Conservation (phyloP, 768 basidiomycete genomes). For the Fomitopsis serialis region DNA sequence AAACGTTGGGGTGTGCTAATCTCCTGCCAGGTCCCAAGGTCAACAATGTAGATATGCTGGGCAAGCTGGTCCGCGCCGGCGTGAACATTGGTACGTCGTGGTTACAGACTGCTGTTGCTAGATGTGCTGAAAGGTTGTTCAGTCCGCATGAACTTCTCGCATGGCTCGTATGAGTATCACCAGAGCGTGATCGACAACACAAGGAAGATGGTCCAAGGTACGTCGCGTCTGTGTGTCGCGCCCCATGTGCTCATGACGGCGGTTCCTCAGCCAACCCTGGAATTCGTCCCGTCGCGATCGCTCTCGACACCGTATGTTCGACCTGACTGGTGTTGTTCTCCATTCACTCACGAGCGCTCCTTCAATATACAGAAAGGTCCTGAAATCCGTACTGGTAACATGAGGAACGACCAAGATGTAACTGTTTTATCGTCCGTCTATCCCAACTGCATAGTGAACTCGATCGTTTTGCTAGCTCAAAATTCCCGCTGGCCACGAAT, state of each 20-base stretch:
- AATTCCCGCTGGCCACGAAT: slow-evolving; percentile 89
- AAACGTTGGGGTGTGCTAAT: not conserved
- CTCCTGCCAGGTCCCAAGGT: slow-evolving; percentile 78
- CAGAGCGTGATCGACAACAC: slow-evolving; percentile 99
- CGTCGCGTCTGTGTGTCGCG: slow-evolving; percentile 17
- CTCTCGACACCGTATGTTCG: slow-evolving; percentile 78
- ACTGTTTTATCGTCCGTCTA: slow-evolving; percentile 25
- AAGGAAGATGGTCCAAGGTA: slow-evolving; percentile 76
- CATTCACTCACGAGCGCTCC: not conserved
- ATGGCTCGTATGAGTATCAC: slow-evolving; percentile 98
- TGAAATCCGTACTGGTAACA: slow-evolving; percentile 96
- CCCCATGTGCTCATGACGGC: slow-evolving; percentile 2
- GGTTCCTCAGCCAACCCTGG: slow-evolving; percentile 47
- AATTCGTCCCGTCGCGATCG: slow-evolving; percentile 94
- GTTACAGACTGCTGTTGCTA: not conserved
- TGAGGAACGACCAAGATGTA: slow-evolving; percentile 83
- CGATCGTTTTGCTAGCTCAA: not conserved
- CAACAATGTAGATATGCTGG: slow-evolving; percentile 85
- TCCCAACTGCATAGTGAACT: not conserved
- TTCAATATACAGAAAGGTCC: slow-evolving; percentile 79
- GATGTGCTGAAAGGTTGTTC: slow-evolving; percentile 3
- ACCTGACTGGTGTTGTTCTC: no score
- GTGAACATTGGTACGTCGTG: slow-evolving; percentile 83
- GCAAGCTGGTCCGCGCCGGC: slow-evolving; percentile 81
- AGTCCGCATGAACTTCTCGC: slow-evolving; percentile 99